These are phyloP conservation scores for Fraxinus baroniana DNA, from an alignment of 305 asterid species.

Conservation along the genomic window DNA sequence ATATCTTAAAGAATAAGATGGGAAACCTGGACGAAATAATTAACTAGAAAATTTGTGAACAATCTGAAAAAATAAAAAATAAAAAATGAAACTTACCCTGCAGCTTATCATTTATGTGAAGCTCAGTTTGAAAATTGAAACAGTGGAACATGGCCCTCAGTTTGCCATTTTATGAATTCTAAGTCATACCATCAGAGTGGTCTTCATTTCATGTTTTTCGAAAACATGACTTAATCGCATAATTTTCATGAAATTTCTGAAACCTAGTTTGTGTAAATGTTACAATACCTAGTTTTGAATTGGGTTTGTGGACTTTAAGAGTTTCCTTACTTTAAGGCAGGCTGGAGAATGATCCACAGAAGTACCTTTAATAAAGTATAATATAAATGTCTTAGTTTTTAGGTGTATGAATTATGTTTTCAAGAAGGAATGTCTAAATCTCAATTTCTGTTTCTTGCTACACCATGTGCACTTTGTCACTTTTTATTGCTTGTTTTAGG, in stretches of 20 bases:
- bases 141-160: not conserved
- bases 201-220: not conserved
- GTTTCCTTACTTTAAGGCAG: not conserved
- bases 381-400: not conserved
- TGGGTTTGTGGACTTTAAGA: not conserved
- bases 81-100: not conserved
- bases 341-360: not conserved
- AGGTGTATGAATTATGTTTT: slow-evolving; percentile 1
- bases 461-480: slow-evolving; percentile 13
- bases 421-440: slow-evolving; percentile 14
- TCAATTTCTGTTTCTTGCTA: slow-evolving; percentile 10
- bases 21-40: not conserved
- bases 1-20: not conserved
- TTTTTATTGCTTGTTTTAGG: slow-evolving; percentile 42
- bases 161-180: not conserved
- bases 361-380: not conserved
- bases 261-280: not conserved
- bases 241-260: not conserved
- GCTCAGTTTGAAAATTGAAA: not conserved
- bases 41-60: not conserved
- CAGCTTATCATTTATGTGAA: not conserved
- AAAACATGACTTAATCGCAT: not conserved
- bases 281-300: not conserved
- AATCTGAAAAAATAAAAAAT: not conserved
- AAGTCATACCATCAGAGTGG: not conserved